Base-by-base conservation (phyloP, 1,139 yeast species). In the Lodderomyces margitis region DNA sequence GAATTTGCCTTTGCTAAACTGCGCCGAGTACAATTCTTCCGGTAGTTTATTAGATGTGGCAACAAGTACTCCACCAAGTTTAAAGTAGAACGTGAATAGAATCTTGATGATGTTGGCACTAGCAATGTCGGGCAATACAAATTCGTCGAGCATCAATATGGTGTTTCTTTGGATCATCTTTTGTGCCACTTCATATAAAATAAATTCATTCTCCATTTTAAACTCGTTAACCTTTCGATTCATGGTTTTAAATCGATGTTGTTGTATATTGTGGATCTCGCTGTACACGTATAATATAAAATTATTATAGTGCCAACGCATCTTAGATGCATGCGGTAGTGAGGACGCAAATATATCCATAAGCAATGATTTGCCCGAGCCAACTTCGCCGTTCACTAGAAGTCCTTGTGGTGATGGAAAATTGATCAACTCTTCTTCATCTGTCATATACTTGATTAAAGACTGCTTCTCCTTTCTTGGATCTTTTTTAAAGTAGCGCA, bases 1-100 rank as follows among this genome's bases (percentile, higher is more conserved):
- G 57, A 83, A 81, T 38, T 78, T 80, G 6, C 70, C 64, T 51
- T 77, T 79, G 48, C 80, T 77, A 55, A 83, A 82, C 40, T 78
- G 81, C 10, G 79, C 80, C 1, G 87, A 74, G 51, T 83, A 83
- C 33, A 83, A 66, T 46, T 83, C 84, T 50, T 83, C 87, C 0
- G 89, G 91, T 12, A 83, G 60, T 52, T 84, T 71, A 50, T 83
- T 83, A 1, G 87, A 80, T 1, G 88, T 83, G 1, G 89, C 87
- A 21, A 83, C 82, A 36, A 83, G 59, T 0, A 83, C 87, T 2
- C 91, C 91, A 2, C 91, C 89, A 7, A 83, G 59, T 52, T 80
- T 81, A 65, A 83, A 83, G 60, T 78, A 83, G 57, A 79, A 81
- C 0, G 84, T 80, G 59, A 83, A 81, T 36, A 83, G 59, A 8